These are phyloP conservation scores for Lanmaoa pseudosensibilis DNA, from an alignment of 768 basidiomycete genomes.

Conservation along the genomic window DNA sequence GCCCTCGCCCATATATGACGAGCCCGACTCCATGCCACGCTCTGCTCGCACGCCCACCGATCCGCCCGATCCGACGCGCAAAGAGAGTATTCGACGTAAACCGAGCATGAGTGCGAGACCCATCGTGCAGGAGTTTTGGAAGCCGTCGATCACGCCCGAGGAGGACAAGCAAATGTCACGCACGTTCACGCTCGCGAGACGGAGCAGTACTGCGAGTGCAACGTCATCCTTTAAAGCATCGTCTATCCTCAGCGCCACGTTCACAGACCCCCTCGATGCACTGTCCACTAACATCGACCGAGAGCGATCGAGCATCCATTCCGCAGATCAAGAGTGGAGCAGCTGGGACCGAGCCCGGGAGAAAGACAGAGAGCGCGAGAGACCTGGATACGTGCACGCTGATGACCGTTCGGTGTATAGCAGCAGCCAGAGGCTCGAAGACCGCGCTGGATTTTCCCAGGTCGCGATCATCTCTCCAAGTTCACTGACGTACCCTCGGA, in stretches of 20 bases:
- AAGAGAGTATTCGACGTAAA: constrained; percentile 32
- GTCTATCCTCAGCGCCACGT: constrained; percentile 40
- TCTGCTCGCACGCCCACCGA: constrained; percentile 21
- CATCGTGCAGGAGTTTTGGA: constrained; percentile 49
- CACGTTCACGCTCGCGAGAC: constrained; percentile 43
- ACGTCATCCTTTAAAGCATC: constrained; percentile 48
- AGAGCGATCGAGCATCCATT: constrained; percentile 28
- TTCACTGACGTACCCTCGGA: constrained; percentile 15
- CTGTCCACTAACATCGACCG: constrained; percentile 23
- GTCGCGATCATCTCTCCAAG: constrained; percentile 14
- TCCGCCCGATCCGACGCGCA: constrained; percentile 24
- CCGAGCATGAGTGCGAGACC: constrained; percentile 36
- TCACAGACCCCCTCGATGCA: constrained; percentile 29
- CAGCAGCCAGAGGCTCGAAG: constrained; percentile 16
- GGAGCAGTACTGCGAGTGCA: constrained; percentile 51
- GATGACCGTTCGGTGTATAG: constrained; percentile 27
- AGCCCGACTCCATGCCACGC: constrained; percentile 29
- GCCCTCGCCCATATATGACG: constrained; percentile 25
- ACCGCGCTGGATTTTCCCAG: constrained; percentile 15
- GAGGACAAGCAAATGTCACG: constrained; percentile 44
- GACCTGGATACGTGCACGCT: constrained; percentile 10
- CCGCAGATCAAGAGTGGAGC: constrained; percentile 31
- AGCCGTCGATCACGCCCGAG: constrained; percentile 45
- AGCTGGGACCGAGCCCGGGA: constrained; percentile 26
- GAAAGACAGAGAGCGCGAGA: constrained; percentile 24